These are phyloP conservation scores for Moelleriella libera DNA, from an alignment of 2,329 filamentous ascomycete genomes.

Conservation along the genomic window DNA sequence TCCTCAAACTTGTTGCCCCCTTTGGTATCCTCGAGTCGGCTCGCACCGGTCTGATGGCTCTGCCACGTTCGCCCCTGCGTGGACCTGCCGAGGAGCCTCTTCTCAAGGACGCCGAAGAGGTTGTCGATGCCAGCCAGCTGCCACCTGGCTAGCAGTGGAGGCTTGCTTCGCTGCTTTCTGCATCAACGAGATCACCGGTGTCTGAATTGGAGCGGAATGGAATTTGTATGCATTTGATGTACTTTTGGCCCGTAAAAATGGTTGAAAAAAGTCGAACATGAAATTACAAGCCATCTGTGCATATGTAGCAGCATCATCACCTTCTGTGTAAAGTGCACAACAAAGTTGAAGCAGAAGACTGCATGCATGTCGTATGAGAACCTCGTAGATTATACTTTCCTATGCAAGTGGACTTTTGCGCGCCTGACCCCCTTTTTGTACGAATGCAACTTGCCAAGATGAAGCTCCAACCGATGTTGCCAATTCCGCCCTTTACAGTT, in stretches of 20 bases:
- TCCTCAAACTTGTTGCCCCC: constrained; percentile 86
- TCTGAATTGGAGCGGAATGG: constrained; percentile 3
- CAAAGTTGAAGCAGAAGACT: no score
- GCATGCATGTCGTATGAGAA: no score
- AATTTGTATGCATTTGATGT: neutral
- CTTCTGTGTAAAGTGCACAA: no score
- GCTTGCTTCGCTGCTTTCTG: neutral
- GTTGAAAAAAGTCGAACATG: neutral
- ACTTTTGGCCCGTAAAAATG: neutral
- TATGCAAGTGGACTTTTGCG: no score
- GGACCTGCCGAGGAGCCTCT: constrained; percentile 55
- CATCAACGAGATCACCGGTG: constrained; percentile 1
- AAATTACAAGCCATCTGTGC: no score
- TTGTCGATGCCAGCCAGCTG: constrained; percentile 87
- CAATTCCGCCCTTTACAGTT: constrained; percentile 29
- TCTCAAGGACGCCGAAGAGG: constrained; percentile 78
- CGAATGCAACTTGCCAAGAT: no score
- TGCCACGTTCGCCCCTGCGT: constrained; percentile 81
- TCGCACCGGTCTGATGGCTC: constrained; percentile 89
- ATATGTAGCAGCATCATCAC: no score
- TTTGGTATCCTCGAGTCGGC: constrained; percentile 96
- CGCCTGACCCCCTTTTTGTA: no score
- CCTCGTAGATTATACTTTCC: no score
- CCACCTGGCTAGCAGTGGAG: constrained; percentile 55
- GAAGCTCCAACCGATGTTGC: no score